A percentile compares a stretch with the other conserved stretches of the same genome.
Evolutionary conservation across 2,329 filamentous ascomycete species (phyloP).

Genomic region (Raffaelea arxii): DNA sequence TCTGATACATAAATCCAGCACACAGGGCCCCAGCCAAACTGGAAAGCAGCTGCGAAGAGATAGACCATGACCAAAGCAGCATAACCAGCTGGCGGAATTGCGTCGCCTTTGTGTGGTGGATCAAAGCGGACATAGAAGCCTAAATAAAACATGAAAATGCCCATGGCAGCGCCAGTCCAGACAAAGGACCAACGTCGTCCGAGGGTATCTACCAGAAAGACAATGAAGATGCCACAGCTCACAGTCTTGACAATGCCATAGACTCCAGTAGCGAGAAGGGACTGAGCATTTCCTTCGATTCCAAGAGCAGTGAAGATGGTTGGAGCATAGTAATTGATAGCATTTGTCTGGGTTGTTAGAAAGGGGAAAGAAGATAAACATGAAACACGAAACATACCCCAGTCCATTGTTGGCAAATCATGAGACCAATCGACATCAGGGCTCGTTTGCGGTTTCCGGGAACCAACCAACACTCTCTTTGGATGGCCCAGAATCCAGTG

Average conservation of each 20-base stretch:
- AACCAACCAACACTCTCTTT: conserved; percentile 20
- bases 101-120: conserved; percentile 22
- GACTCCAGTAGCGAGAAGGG: conserved; percentile 51
- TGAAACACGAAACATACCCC: conserved; percentile 15
- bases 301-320: conserved; percentile 22
- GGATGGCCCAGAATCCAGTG: conserved; percentile 15
- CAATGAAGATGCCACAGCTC: conserved; percentile 45
- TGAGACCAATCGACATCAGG: conserved; percentile 36
- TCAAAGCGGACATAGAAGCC: conserved; percentile 49
- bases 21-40: conserved; percentile 53
- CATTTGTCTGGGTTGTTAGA: conserved; percentile 7
- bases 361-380: neutral
- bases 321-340: conserved; percentile 22
- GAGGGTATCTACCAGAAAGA: conserved; percentile 49
- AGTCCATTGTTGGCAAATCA: conserved; percentile 45
- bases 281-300: conserved; percentile 33
- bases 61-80: conserved; percentile 51
- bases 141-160: conserved; percentile 46
- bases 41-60: conserved; percentile 52
- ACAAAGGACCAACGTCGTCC: conserved; percentile 44
- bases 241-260: conserved; percentile 53
- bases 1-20: conserved; percentile 53
- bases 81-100: conserved; percentile 36
- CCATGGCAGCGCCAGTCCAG: conserved; percentile 34
- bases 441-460: conserved; percentile 36